These are phyloP conservation scores for Ceratopteris richardii DNA, from an alignment of 75 land plant species.

Conservation along the genomic window DNA sequence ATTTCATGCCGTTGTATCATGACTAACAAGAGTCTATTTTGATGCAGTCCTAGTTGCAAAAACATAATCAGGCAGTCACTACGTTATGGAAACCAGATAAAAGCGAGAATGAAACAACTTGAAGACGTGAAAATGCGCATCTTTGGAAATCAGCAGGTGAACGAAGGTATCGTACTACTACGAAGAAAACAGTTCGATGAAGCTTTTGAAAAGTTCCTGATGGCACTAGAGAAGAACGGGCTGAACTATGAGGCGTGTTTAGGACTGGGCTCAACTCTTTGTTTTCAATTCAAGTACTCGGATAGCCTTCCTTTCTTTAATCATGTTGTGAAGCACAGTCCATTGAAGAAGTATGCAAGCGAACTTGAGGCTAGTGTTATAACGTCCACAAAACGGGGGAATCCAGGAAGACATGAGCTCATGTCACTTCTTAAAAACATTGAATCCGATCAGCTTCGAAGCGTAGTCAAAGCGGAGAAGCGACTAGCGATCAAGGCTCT, in stretches of 20 bases:
- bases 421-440: background rate
- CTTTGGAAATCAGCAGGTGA: slow-evolving; percentile 1
- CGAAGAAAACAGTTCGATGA: background rate
- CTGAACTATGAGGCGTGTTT: slow-evolving; percentile 13
- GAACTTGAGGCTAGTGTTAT: background rate
- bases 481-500: slow-evolving; percentile 13
- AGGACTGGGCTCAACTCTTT: slow-evolving; percentile 2
- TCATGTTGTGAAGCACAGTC: slow-evolving; percentile 9
- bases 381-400: too few species aligned
- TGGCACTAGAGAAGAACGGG: slow-evolving; percentile 1
- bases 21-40: background rate
- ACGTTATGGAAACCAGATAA: slow-evolving; percentile 17
- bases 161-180: slow-evolving; percentile 4
- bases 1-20: background rate
- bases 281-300: background rate
- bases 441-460: background rate
- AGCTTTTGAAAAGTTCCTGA: slow-evolving; percentile 6
- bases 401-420: background rate
- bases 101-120: slow-evolving; percentile 11
- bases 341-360: background rate
- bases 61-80: slow-evolving; percentile 10
- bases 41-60: slow-evolving; percentile 16
- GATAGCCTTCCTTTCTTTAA: slow-evolving; percentile 6
- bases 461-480: slow-evolving; percentile 1
- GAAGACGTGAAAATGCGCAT: slow-evolving; percentile 25